A percentile compares a stretch with the other conserved stretches of the same genome.
Conservation (phyloP, 106 monocot genomes). For the Apostasia ramifera region DNA sequence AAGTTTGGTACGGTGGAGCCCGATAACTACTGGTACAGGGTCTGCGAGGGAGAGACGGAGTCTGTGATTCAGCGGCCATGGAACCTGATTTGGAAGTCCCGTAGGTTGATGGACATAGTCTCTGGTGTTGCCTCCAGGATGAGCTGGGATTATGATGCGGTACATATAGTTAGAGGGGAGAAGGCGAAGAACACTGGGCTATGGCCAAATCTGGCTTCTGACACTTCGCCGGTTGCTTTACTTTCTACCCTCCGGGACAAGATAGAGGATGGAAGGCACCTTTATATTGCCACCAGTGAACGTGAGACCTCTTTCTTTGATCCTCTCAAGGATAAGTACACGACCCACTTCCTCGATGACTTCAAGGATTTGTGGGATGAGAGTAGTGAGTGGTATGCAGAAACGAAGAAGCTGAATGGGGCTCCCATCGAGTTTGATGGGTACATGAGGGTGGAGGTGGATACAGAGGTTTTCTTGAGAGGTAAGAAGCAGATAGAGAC, state of each 20-base stretch:
- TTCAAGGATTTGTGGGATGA: constrained; percentile 79
- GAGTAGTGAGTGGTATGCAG: constrained; percentile 73
- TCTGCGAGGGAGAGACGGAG: constrained; percentile 87
- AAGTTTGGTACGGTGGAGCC: constrained; percentile 88
- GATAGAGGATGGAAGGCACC: constrained; percentile 63
- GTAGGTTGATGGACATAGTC: constrained; percentile 71
- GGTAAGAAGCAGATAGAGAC: constrained; percentile 91
- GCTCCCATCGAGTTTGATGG: constrained; percentile 81
- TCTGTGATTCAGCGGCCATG: constrained; percentile 63
- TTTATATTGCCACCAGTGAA: constrained; percentile 76
- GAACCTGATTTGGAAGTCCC: constrained; percentile 71
- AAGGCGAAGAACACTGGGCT: constrained; percentile 53
- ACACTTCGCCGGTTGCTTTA: constrained; percentile 55
- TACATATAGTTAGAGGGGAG: constrained; percentile 70
- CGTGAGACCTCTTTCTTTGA: constrained; percentile 48
- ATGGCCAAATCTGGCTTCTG: constrained; percentile 58
- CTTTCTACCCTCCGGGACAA: constrained; percentile 49
- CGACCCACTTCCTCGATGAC: constrained; percentile 67
- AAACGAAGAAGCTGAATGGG: constrained; percentile 72
- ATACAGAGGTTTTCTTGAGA: constrained; percentile 78
- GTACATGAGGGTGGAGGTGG: constrained; percentile 79
- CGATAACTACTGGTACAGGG: constrained; percentile 93
- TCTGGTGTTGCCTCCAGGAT: constrained; percentile 58
- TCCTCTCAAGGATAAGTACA: constrained; percentile 70
- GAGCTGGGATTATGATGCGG: constrained; percentile 84